Evolutionary conservation across 2,329 filamentous ascomycete genomes (phyloP).

Genomic region (Myriangium duriaei): DNA sequence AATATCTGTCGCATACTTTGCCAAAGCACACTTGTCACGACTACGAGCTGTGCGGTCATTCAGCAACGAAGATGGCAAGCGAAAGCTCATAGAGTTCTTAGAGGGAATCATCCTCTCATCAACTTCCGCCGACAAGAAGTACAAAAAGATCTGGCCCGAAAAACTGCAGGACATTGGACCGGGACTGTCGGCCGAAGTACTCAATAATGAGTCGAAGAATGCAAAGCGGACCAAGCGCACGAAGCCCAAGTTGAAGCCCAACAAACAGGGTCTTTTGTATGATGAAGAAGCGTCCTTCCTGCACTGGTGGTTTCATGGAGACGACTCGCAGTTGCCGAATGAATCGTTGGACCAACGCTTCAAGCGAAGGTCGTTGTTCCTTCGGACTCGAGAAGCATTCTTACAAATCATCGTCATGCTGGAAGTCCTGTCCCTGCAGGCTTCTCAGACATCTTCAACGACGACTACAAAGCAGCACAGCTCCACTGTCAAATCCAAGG

Average conservation of each 20-base stretch:
- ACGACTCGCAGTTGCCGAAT: conserved; percentile 32
- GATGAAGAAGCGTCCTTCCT: conserved; percentile 52
- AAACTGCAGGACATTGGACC: conserved; percentile 40
- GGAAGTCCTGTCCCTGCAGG: conserved; percentile 54
- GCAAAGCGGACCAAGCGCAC: conserved; percentile 28
- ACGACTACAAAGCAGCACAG: conserved; percentile 10
- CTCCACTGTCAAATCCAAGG: conserved; percentile 48
- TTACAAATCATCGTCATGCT: conserved; percentile 69
- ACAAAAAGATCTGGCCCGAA: conserved; percentile 55
- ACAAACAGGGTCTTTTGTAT: conserved; percentile 56
- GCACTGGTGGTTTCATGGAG: conserved; percentile 56
- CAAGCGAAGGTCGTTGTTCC: conserved; percentile 43
- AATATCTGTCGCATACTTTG: conserved; percentile 72
- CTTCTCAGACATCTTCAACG: too few relatives aligned
- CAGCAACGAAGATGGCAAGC: conserved; percentile 45
- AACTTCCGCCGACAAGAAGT: conserved; percentile 64
- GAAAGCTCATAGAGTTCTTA: conserved; percentile 57
- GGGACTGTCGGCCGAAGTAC: conserved; percentile 33
- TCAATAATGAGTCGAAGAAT: conserved; percentile 12
- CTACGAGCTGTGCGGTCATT: conserved; percentile 58
- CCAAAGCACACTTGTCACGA: conserved; percentile 66
- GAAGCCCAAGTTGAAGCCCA: conserved; percentile 45
- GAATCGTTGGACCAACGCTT: conserved; percentile 37
- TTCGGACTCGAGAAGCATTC: conserved; percentile 66
- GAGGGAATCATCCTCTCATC: conserved; percentile 28